Evolutionary conservation across 164 flowering plant genomes (phyloP).

Genomic region (Umbilicus rupestris): DNA sequence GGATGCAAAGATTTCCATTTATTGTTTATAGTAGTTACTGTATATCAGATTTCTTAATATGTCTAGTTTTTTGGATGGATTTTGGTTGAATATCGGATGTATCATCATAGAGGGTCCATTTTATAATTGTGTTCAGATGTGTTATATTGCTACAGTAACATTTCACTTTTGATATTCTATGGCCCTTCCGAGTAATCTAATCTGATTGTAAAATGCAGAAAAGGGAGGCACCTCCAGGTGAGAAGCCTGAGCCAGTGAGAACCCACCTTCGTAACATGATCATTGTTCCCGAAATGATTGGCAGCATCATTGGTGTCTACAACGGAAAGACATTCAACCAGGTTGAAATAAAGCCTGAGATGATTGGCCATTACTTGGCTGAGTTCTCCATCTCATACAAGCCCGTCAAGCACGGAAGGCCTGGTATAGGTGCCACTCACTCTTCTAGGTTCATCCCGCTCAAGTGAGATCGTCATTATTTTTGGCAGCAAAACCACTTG

Average conservation of each 20-base stretch:
- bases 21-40: no score
- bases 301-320: constrained; percentile 6
- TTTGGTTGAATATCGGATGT: no score
- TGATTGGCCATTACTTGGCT: constrained; percentile 4
- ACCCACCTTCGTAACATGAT: constrained; percentile 1
- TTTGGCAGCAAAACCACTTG: not conserved
- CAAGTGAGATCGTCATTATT: not conserved
- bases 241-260: constrained; percentile 2
- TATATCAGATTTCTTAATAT: no score
- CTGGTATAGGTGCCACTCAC: constrained; percentile 4
- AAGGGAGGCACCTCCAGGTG: constrained; percentile 3
- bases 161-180: no score
- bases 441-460: constrained; percentile 1
- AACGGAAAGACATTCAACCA: constrained; percentile 6
- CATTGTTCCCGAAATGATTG: constrained; percentile 1
- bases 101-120: no score
- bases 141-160: no score
- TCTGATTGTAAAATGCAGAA: not conserved
- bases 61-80: no score
- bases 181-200: not conserved
- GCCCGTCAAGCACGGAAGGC: constrained; percentile 6
- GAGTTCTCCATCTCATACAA: constrained; percentile 5
- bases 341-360: constrained; percentile 3
- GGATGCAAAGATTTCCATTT: no score
- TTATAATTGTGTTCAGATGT: no score